Conservation (phyloP, 1,284 basidiomycete species). For the Ceratobasidium sp. region DNA sequence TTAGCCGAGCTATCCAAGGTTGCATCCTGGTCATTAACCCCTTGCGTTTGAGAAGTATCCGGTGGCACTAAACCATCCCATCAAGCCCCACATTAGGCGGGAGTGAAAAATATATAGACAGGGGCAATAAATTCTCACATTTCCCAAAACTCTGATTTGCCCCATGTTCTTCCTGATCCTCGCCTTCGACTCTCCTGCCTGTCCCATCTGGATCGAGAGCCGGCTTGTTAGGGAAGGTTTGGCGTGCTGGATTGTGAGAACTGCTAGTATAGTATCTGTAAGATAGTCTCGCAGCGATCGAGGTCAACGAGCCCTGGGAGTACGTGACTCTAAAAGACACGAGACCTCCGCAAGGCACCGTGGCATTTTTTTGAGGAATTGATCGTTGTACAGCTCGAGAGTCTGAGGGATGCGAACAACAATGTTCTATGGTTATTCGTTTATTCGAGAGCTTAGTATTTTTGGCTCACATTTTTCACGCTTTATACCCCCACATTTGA, state of each 20-base stretch:
- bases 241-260: not conserved
- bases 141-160: not conserved
- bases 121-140: slow-evolving; percentile 2
- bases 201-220: not conserved
- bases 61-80: not conserved
- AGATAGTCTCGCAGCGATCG: not conserved
- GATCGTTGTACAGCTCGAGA: not conserved
- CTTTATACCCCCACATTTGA: not conserved
- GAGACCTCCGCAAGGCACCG: not conserved
- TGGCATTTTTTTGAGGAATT: not conserved
- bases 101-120: not conserved
- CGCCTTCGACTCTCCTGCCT: not conserved
- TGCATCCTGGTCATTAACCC: not conserved
- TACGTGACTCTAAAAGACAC: not conserved
- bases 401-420: not conserved
- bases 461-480: slow-evolving; percentile 16
- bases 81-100: not conserved
- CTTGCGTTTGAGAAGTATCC: not conserved
- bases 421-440: no score
- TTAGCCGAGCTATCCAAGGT: not conserved
- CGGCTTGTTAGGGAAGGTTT: not conserved
- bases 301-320: not conserved
- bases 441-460: not conserved
- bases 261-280: not conserved
- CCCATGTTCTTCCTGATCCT: not conserved